phyloP scores from a whole-genome alignment of 2,329 filamentous ascomycete genomes.

The Penicillium crustosum region DNA sequence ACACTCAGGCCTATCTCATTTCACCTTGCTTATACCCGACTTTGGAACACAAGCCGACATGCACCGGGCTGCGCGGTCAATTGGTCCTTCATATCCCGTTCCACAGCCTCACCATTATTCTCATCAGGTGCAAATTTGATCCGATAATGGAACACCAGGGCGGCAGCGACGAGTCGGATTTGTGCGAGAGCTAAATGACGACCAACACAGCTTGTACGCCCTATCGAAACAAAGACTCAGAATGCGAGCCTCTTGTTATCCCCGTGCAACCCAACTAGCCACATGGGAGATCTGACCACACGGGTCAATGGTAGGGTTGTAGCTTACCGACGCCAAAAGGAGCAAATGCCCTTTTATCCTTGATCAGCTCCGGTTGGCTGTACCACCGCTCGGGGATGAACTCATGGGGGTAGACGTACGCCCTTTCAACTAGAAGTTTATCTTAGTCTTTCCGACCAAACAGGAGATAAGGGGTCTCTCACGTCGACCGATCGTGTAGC shows the following conservation, averaged over 20 bases:
- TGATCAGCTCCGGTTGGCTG: conserved; percentile 18
- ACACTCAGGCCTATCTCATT: no score
- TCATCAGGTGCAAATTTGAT: conserved; percentile 4
- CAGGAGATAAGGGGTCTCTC: neutral
- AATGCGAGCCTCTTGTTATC: neutral
- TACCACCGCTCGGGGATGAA: conserved; percentile 42
- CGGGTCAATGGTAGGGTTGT: neutral
- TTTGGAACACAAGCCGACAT: conserved; percentile 1
- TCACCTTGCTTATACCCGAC: neutral
- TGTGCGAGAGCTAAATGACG: conserved; percentile 9
- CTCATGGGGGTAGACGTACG: conserved; percentile 39
- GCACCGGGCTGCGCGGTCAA: conserved; percentile 5
- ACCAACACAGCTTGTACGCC: conserved; percentile 7
- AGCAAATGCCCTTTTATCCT: conserved; percentile 15
- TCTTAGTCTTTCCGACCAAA: neutral
- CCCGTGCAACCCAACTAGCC: neutral
- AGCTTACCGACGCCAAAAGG: conserved; percentile 22
- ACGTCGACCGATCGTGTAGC: conserved; percentile 5
- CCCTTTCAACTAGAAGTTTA: conserved; percentile 13
- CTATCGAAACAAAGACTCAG: neutral
- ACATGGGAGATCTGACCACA: neutral
- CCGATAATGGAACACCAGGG: neutral
- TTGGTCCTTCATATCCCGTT: conserved; percentile 9
- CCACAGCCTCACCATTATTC: conserved; percentile 1
- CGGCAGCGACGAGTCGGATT: neutral